These are phyloP conservation scores for Apiospora rasikravindrae DNA, from an alignment of 2,329 filamentous ascomycete genomes.

Conservation along the genomic window DNA sequence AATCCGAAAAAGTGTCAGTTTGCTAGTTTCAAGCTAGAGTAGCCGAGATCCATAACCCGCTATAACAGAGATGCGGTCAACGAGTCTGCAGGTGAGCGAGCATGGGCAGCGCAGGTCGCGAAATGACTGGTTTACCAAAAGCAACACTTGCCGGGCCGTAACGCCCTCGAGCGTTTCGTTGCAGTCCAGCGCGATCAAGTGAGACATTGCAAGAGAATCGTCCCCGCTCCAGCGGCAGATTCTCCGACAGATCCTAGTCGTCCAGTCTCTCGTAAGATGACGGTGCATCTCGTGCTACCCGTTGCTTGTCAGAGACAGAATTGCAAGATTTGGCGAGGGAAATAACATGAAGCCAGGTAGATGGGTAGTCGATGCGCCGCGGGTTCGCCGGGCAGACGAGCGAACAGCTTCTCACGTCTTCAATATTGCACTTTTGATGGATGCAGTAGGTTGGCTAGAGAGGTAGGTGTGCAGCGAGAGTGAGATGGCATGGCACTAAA, in stretches of 20 bases:
- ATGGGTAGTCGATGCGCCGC: not conserved
- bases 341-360: not conserved
- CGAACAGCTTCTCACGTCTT: not conserved
- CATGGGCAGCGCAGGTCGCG: not conserved
- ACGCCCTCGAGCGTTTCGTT: not conserved
- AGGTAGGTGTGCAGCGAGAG: not conserved
- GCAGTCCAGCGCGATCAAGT: not conserved
- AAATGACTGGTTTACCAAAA: slow-evolving; percentile 1
- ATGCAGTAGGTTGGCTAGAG: not conserved
- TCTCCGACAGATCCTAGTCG: slow-evolving; percentile 13
- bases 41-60: slow-evolving; percentile 1
- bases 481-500: not conserved
- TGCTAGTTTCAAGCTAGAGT: not conserved
- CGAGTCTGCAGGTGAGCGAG: not conserved
- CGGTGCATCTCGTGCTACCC: not conserved
- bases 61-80: slow-evolving; percentile 12
- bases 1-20: not conserved
- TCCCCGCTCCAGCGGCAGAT: slow-evolving; percentile 10
- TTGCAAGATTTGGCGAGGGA: not conserved
- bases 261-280: slow-evolving; percentile 3
- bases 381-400: not conserved
- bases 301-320: not conserved
- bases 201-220: not conserved
- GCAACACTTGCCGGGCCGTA: not conserved
- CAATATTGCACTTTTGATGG: not conserved